Evolutionary conservation across 2,329 filamentous ascomycete genomes (phyloP), one percentile per base, ranked within the genome.

Genomic region (Clonostachys rhizophaga): DNA sequence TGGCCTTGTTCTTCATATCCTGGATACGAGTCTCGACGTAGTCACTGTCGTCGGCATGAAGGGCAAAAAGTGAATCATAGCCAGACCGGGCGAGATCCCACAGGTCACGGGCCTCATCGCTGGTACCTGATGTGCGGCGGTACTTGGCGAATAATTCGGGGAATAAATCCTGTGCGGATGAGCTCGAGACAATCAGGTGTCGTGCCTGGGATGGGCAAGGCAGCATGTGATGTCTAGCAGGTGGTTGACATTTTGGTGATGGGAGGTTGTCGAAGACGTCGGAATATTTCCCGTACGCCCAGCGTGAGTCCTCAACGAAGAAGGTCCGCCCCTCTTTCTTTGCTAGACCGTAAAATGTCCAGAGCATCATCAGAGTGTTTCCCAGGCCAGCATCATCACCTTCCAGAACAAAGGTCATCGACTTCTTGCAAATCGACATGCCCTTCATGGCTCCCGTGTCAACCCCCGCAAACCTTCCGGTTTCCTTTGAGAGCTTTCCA

Each of bases 291-390:
- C 90, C 90, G 56, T 94, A 94, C 2, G 86, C 84, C 85, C 91
- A 95, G 54, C 85, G 77, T 7, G 86, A 82, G 65, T 95, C 90
- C 56, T 95, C 89, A 52, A 95, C 74, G 68, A 95, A 95, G 65
- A 95, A 95, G 1, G 82, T 75, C 20, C 89, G 75, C 13, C 79
- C 80, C 61, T 95, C 87, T 49, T 83, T 78, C 59, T 85, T 75
- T 3, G 90, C 89, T 46, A 95, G 68, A 5, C 88, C 88, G 60
- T 94, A 95, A 24, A 89, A 85, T 57, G 86, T 86, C 89, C 90
- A 96, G 47, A 95, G 62, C 58, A 84, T 78, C 77, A 95, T 83
- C 49, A 96, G 66, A 2, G 86, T 83, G 53, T 81, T 83, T 6
- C 90, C 90, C 10, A 95, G 72, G 4, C 90, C 90, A 3, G 88